A percentile compares a stretch with the other conserved stretches of the same genome.
These are phyloP conservation scores for Penicillium sp. DNA, from an alignment of 2,329 filamentous ascomycete genomes.

Conservation along the genomic window DNA sequence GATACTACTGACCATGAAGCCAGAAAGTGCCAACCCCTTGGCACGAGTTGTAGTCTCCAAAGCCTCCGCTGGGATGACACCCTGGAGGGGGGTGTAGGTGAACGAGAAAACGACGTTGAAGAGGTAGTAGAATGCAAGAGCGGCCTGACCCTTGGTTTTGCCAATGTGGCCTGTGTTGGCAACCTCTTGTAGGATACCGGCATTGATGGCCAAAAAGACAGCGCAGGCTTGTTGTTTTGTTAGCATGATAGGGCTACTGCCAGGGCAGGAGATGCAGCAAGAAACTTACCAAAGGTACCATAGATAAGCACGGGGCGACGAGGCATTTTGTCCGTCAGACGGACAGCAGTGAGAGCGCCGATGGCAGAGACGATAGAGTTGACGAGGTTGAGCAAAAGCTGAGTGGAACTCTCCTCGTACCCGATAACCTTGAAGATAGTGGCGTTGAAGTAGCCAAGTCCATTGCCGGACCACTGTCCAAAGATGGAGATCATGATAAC, in stretches of 20 bases:
- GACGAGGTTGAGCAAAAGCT: conserved; percentile 52
- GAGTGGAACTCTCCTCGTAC: conserved; percentile 31
- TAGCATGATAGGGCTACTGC: not conserved
- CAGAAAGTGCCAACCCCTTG: conserved; percentile 50
- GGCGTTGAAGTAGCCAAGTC: conserved; percentile 55
- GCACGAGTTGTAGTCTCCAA: conserved; percentile 53
- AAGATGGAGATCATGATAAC: conserved; percentile 56
- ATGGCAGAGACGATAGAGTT: conserved; percentile 51
- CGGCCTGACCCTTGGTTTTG: conserved; percentile 44
- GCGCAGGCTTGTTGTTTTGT: conserved; percentile 36
- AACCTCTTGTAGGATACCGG: conserved; percentile 46
- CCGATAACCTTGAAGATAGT: conserved; percentile 45
- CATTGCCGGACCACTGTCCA: conserved; percentile 55
- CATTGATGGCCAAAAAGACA: conserved; percentile 47
- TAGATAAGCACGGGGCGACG: conserved; percentile 50
- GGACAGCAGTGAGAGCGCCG: conserved; percentile 48
- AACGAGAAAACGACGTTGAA: conserved; percentile 55
- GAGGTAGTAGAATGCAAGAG: conserved; percentile 52
- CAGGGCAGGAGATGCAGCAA: not conserved
- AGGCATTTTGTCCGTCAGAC: conserved; percentile 49
- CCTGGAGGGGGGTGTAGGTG: conserved; percentile 54
- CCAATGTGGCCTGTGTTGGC: conserved; percentile 34
- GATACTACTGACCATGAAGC: conserved; percentile 49
- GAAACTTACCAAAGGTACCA: conserved; percentile 40
- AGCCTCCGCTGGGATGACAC: conserved; percentile 50